These are phyloP conservation scores for Cydonia oblonga DNA, from an alignment of 331 rosid genomes.

Conservation along the genomic window DNA sequence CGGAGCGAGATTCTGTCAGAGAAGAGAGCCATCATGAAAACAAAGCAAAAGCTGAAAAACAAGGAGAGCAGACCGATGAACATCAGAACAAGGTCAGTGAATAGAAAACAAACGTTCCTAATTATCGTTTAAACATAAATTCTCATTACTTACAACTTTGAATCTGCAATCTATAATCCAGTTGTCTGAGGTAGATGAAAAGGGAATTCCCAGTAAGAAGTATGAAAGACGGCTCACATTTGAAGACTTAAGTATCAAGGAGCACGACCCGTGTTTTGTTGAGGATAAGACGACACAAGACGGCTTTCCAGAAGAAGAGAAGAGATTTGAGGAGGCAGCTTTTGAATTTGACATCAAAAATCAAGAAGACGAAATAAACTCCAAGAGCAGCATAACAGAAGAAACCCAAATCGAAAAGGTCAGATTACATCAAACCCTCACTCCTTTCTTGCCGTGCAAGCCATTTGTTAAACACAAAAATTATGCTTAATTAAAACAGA, in stretches of 20 bases:
- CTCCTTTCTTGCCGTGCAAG: not conserved
- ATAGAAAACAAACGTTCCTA: not conserved
- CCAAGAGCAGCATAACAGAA: not conserved
- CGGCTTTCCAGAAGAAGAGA: not conserved
- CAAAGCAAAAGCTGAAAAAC: not conserved
- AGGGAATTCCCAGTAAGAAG: not conserved
- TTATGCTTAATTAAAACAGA: not conserved
- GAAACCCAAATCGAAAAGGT: conserved; percentile 18
- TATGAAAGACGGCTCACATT: not conserved
- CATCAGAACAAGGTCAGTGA: conserved; percentile 11
- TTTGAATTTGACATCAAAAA: not conserved
- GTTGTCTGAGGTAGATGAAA: not conserved
- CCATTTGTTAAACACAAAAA: not conserved
- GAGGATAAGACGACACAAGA: not conserved
- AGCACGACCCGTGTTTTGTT: not conserved
- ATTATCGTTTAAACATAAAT: not conserved
- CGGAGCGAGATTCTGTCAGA: not conserved
- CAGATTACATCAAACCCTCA: not conserved
- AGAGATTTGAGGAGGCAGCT: conserved; percentile 7
- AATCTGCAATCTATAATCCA: not conserved
- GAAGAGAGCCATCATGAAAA: conserved; percentile 9
- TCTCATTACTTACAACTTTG: not conserved
- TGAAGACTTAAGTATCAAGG: not conserved
- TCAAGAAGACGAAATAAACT: not conserved
- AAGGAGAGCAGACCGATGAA: not conserved